Evolutionary conservation across 2,329 filamentous ascomycete species (phyloP).

Genomic region (Clarireedia hainanense): DNA sequence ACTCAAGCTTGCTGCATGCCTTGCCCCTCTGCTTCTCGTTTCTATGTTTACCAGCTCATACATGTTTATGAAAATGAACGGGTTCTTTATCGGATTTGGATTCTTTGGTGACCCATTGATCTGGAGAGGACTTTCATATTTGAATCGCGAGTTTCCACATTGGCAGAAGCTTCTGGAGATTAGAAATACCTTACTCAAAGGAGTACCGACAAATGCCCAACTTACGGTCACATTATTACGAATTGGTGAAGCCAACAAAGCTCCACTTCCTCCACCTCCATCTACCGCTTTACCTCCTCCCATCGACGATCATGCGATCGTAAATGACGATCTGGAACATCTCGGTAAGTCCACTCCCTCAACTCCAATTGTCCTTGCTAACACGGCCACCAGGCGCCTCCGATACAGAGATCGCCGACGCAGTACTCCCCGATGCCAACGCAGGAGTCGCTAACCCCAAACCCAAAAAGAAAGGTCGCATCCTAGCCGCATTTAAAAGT

Average conservation of each 20-base stretch:
- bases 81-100: conserved; percentile 60
- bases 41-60: conserved; percentile 51
- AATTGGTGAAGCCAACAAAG: conserved; percentile 73
- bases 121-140: conserved; percentile 45
- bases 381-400: conserved; percentile 21
- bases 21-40: conserved; percentile 43
- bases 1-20: conserved; percentile 43
- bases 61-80: conserved; percentile 55
- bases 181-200: conserved; percentile 69
- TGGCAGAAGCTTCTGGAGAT: conserved; percentile 72
- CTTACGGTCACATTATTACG: conserved; percentile 73
- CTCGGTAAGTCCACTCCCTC: conserved; percentile 38
- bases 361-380: conserved; percentile 1
- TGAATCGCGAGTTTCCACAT: conserved; percentile 56
- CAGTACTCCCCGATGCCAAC: conserved; percentile 36
- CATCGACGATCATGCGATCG: conserved; percentile 35
- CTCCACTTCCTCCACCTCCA: conserved; percentile 65
- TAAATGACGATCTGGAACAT: conserved; percentile 43
- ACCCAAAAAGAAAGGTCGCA: conserved; percentile 23
- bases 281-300: conserved; percentile 29
- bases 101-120: conserved; percentile 79
- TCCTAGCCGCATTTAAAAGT: conserved; percentile 57
- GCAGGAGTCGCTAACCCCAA: conserved; percentile 12
- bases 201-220: conserved; percentile 80
- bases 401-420: conserved; percentile 23